These are phyloP conservation scores for Diaporthe sp. DNA, from an alignment of 2,329 filamentous ascomycete genomes.

Conservation along the genomic window DNA sequence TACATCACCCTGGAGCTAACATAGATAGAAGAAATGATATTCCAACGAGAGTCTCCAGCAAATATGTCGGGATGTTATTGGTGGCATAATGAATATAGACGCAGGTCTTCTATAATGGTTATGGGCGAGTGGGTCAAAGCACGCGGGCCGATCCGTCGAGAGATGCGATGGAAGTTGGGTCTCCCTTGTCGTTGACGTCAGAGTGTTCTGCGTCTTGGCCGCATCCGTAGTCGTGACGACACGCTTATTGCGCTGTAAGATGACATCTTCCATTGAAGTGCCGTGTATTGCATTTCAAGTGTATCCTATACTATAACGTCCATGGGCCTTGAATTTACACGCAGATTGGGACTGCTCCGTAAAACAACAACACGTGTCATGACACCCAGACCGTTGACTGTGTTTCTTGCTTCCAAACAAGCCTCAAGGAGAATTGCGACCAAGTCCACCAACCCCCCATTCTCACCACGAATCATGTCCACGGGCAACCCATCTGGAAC, in stretches of 20 bases:
- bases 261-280: background rate
- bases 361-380: conserved; percentile 2
- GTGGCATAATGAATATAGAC: too few relatives aligned
- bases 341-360: too few relatives aligned
- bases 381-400: conserved; percentile 22
- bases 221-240: conserved; percentile 28
- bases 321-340: too few relatives aligned
- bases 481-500: conserved; percentile 42
- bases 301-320: background rate
- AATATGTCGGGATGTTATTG: too few relatives aligned
- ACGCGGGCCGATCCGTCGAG: background rate
- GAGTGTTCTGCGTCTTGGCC: background rate
- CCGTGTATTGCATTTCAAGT: background rate
- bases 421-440: background rate
- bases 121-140: too few relatives aligned
- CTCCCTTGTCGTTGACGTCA: conserved; percentile 20
- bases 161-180: too few relatives aligned
- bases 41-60: too few relatives aligned
- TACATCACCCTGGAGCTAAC: too few relatives aligned
- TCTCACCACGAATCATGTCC: conserved; percentile 40
- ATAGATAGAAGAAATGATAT: too few relatives aligned
- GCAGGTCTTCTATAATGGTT: too few relatives aligned
- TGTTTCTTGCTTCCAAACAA: background rate
- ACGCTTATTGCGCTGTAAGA: background rate
- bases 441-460: background rate